Evolutionary conservation across 2,329 filamentous ascomycete species (phyloP).

Genomic region (Ilyonectria destructans): DNA sequence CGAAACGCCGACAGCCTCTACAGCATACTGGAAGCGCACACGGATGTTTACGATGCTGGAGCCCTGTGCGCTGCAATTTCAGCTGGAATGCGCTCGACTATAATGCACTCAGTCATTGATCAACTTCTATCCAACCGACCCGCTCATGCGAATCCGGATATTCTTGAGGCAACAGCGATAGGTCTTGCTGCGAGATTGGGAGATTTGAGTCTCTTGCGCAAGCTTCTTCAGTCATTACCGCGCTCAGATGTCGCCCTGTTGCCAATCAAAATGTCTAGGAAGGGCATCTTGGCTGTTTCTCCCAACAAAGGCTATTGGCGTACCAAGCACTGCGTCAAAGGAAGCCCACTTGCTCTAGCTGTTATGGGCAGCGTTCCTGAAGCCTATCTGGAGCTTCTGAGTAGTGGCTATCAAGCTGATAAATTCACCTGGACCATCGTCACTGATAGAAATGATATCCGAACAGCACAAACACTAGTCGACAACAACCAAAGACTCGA

Average conservation of each 20-base stretch:
- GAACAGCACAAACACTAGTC: not conserved
- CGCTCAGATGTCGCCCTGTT: not conserved
- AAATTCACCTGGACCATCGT: constrained; percentile 6
- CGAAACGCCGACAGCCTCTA: not conserved
- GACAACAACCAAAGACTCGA: not conserved
- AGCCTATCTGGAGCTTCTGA: constrained; percentile 3
- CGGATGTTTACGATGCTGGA: not conserved
- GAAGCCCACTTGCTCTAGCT: constrained; percentile 12
- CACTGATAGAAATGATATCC: not conserved
- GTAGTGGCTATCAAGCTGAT: constrained; percentile 9
- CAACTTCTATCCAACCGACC: constrained; percentile 8
- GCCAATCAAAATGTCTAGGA: not conserved
- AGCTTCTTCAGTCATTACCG: not conserved
- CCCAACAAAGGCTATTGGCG: not conserved
- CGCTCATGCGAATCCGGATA: not conserved
- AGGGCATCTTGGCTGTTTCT: not conserved
- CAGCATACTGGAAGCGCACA: not conserved
- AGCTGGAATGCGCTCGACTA: not conserved
- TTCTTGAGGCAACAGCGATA: constrained; percentile 15
- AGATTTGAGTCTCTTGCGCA: not conserved
- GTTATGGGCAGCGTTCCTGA: not conserved
- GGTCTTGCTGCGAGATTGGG: not conserved
- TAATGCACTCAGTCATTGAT: not conserved
- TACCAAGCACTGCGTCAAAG: not conserved
- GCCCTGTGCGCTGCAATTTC: constrained; percentile 10